Evolutionary conservation across 768 basidiomycete species (phyloP).

Genomic region (Pleurotus eryngii): DNA sequence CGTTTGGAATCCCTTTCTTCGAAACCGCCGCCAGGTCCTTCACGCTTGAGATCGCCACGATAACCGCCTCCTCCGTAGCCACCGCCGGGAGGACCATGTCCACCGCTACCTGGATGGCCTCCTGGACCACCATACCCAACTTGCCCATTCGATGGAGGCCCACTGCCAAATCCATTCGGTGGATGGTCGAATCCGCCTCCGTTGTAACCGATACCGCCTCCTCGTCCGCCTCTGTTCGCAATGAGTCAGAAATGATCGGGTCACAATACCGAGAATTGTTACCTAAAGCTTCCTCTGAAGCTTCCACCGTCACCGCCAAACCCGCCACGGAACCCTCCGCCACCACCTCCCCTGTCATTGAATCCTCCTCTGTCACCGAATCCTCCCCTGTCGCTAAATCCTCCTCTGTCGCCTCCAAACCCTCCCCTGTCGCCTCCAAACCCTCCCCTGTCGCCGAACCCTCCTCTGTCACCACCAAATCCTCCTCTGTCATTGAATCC

Average conservation of each 20-base stretch:
- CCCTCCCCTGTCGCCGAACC: slow-evolving; percentile 36
- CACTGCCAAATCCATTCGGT: slow-evolving; percentile 44
- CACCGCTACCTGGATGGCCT: slow-evolving; percentile 18
- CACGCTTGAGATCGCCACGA: slow-evolving; percentile 75
- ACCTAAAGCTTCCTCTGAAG: slow-evolving; percentile 47
- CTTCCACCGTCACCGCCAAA: slow-evolving; percentile 36
- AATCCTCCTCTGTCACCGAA: slow-evolving; percentile 34
- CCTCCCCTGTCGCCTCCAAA: slow-evolving; percentile 48
- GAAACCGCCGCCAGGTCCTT: slow-evolving; percentile 72
- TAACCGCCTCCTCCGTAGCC: slow-evolving; percentile 46
- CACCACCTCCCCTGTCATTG: slow-evolving; percentile 29
- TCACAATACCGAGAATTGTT: slow-evolving; percentile 8
- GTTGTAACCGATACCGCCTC: slow-evolving; percentile 71
- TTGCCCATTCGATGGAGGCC: slow-evolving; percentile 37
- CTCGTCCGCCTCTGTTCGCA: slow-evolving; percentile 52
- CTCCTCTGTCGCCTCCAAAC: slow-evolving; percentile 36
- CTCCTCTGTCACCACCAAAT: slow-evolving; percentile 28
- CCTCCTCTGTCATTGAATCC: slow-evolving; percentile 29
- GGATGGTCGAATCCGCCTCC: slow-evolving; percentile 56
- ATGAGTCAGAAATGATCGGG: slow-evolving; percentile 12
- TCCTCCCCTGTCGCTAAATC: slow-evolving; percentile 36
- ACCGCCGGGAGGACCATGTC: not conserved
- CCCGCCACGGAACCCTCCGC: slow-evolving; percentile 38
- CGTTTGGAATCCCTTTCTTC: slow-evolving; percentile 83
- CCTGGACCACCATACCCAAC: slow-evolving; percentile 28